These are phyloP conservation scores for Inga oerstediana DNA, from an alignment of 306 rosid species.

Conservation along the genomic window DNA sequence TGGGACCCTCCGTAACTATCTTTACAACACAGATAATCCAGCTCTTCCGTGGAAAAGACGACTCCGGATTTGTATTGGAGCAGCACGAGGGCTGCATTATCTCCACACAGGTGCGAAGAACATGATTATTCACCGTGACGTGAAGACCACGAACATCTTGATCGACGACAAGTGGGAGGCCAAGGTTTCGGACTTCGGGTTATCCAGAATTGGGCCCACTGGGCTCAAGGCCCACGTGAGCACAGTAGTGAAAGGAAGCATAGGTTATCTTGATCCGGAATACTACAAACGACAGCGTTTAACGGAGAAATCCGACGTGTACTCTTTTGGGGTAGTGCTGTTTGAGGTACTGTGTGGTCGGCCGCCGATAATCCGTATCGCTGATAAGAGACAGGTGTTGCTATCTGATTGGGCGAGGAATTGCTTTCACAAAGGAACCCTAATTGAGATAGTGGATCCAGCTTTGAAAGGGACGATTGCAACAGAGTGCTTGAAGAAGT, in stretches of 20 bases:
- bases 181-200: constrained; percentile 60
- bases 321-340: constrained; percentile 63
- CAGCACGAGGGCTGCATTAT: constrained; percentile 59
- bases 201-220: constrained; percentile 50
- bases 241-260: constrained; percentile 44
- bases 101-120: constrained; percentile 51
- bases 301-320: constrained; percentile 65
- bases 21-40: constrained; percentile 40
- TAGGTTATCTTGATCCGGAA: constrained; percentile 53
- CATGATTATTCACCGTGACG: constrained; percentile 66
- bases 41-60: constrained; percentile 50
- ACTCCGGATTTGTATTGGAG: constrained; percentile 47
- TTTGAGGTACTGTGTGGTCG: constrained; percentile 58
- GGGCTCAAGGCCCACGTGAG: constrained; percentile 42
- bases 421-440: constrained; percentile 25
- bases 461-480: constrained; percentile 38
- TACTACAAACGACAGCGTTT: constrained; percentile 45
- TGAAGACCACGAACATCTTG: constrained; percentile 58
- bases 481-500: constrained; percentile 41
- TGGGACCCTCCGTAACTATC: constrained; percentile 59
- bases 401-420: constrained; percentile 54
- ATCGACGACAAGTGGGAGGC: constrained; percentile 54
- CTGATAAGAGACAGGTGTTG: constrained; percentile 39
- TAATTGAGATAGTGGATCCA: constrained; percentile 53
- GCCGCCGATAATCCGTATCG: constrained; percentile 35